Base-by-base conservation (phyloP, 257 asterid species). In the Capsicum chinense region DNA sequence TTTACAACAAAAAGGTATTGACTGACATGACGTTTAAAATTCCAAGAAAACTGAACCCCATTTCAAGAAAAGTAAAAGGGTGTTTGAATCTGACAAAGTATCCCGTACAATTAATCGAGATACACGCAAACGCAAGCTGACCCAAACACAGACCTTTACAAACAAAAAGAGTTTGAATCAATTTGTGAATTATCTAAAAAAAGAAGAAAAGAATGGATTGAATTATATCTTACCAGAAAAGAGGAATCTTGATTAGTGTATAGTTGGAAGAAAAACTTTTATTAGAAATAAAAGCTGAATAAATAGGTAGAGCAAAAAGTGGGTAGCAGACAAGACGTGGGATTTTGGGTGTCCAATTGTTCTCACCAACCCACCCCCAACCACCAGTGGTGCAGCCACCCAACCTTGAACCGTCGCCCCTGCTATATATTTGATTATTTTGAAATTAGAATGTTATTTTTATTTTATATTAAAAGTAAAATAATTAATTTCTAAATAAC, bases 141-240 rank as follows among this genome's bases (percentile, higher is more conserved):
- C 44, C 5, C 44, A 39, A 4, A 39, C 44, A 39, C 44, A n/a
- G 0, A 39, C 44, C 44, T 3, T 39, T 39, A 39, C 5, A 39
- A 39, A 39, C 5, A 39, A 39, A 39, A 4, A 2, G 44, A 3
- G 3, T 3, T 66, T 12, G 74, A 67, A 67, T 67, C 50, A 67
- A 67, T 67, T 35, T 62, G 14, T 14, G 60, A 56, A 56, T 14
- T 56, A 13, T 7, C 54, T 39, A 8, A 1, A 48, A 1, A 48
- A 48, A 9, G 12, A 2, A 6, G 73, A 0, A 3, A 10, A 48
- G 48, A 50, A 0, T 50, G 81, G 21, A 52, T 71, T 47, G 15
- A 10, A 26, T 26, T 39, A 39, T 39, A 3, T 78, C 64, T 78
- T 54, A 78, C 82, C 64, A 54, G 81, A 52, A 76, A 76, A 76